phyloP scores from a whole-genome alignment of 163 green algal species.

The Coccomyxa subellipsoidea region DNA sequence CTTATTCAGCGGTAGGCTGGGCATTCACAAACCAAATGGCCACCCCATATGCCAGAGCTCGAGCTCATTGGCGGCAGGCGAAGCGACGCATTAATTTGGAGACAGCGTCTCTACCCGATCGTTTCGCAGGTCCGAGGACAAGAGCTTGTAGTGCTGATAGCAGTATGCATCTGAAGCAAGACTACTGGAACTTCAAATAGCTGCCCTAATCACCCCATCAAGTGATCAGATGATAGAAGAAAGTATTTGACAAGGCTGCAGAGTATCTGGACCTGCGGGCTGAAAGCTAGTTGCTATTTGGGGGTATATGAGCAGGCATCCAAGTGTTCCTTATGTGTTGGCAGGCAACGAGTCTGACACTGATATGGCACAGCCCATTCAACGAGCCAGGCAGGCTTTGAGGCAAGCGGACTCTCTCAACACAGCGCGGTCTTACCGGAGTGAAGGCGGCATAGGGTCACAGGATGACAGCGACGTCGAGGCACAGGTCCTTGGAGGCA shows the following conservation, averaged over 20 bases:
- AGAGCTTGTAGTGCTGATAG: too few species aligned
- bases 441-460: not conserved
- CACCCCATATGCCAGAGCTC: not conserved
- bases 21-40: too few species aligned
- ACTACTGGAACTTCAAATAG: too few species aligned
- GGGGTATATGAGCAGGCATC: not conserved
- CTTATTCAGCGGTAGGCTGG: too few species aligned
- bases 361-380: slow-evolving; percentile 22
- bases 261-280: too few species aligned
- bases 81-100: not conserved
- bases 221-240: too few species aligned
- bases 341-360: not conserved
- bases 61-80: not conserved
- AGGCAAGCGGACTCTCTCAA: not conserved
- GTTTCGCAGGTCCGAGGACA: not conserved
- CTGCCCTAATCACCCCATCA: too few species aligned
- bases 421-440: not conserved
- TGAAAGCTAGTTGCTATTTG: too few species aligned
- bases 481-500: not conserved
- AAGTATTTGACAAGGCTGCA: too few species aligned
- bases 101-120: not conserved
- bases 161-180: too few species aligned
- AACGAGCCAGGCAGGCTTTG: slow-evolving; percentile 18
- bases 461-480: not conserved
- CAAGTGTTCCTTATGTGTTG: not conserved